Evolutionary conservation across 2,329 filamentous ascomycete species (phyloP).

Genomic region (Penicillium sp.): DNA sequence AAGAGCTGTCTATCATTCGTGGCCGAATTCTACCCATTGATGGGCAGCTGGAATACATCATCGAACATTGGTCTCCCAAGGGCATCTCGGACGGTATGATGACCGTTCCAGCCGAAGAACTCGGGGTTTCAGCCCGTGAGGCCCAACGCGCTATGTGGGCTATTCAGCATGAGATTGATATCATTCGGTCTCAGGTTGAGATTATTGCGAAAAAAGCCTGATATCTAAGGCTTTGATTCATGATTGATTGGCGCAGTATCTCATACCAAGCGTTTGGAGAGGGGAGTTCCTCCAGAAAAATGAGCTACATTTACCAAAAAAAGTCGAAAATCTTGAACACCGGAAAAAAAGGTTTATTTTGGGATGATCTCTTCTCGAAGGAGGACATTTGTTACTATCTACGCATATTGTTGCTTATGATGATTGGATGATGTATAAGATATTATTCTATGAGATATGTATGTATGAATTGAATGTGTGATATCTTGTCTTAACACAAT

Average conservation of each 20-base stretch:
- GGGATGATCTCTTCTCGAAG: not conserved
- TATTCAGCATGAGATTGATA: slow-evolving; percentile 9
- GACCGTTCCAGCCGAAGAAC: not conserved
- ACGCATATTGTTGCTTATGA: not conserved
- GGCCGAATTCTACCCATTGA: slow-evolving; percentile 7
- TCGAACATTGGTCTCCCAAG: slow-evolving; percentile 9
- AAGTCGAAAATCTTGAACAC: not conserved
- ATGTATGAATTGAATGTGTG: not conserved
- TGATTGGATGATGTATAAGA: not conserved
- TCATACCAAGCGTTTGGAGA: not conserved
- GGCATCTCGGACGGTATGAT: slow-evolving; percentile 2
- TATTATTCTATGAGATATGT: not conserved
- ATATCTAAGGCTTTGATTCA: not conserved
- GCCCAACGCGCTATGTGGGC: slow-evolving; percentile 6
- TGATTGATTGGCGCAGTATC: not conserved
- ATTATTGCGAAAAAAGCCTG: not conserved
- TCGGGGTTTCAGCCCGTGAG: slow-evolving; percentile 5
- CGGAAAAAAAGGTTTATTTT: not conserved
- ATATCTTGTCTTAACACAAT: not conserved
- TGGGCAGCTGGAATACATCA: not conserved
- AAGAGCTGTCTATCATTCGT: slow-evolving; percentile 7
- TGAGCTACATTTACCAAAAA: not conserved
- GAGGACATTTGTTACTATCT: not conserved
- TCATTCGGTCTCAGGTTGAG: not conserved
- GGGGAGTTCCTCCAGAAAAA: not conserved